A percentile compares a stretch with the other conserved stretches of the same genome.
phyloP scores from a whole-genome alignment of 495 filamentous ascomycete species.

The Acidiella bohemica region DNA sequence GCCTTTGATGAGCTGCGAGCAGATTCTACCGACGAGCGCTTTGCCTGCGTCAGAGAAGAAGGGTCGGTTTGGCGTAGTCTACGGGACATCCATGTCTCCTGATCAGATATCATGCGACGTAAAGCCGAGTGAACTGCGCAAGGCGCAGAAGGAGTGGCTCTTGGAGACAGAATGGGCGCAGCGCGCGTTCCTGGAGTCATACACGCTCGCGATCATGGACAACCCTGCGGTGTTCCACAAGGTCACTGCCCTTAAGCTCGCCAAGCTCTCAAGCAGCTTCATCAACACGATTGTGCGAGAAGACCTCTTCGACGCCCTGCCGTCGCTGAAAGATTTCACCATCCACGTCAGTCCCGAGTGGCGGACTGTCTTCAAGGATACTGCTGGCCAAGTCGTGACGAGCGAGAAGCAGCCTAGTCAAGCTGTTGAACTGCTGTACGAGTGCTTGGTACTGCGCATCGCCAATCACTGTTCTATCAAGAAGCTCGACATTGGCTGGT shows the following conservation, averaged over 20 bases:
- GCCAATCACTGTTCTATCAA: conserved; percentile 31
- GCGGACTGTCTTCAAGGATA: conserved; percentile 33
- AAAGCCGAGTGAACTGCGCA: conserved; percentile 32
- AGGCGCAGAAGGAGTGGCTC: conserved; percentile 44
- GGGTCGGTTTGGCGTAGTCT: conserved; percentile 1
- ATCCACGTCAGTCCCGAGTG: conserved; percentile 42
- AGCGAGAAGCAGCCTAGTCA: conserved; percentile 30
- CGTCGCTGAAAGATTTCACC: conserved; percentile 31
- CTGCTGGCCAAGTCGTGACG: conserved; percentile 29
- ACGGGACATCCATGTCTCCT: not conserved
- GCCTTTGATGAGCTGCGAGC: conserved; percentile 3
- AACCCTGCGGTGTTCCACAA: conserved; percentile 31
- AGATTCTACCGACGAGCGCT: not conserved
- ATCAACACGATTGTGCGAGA: conserved; percentile 31
- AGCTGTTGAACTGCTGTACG: conserved; percentile 32
- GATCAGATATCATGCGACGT: no score
- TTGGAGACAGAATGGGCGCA: conserved; percentile 46
- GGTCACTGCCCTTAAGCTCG: conserved; percentile 37
- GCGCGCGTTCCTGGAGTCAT: conserved; percentile 42
- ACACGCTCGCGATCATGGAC: conserved; percentile 39
- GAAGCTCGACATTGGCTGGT: conserved; percentile 41
- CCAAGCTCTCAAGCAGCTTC: conserved; percentile 39
- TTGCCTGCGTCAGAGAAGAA: not conserved
- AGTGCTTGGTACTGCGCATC: conserved; percentile 33
- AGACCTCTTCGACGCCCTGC: conserved; percentile 41